Evolutionary conservation across 768 basidiomycete genomes (phyloP), one percentile per base, ranked within the genome.

Genomic region (Phlebiopsis gigantea): DNA sequence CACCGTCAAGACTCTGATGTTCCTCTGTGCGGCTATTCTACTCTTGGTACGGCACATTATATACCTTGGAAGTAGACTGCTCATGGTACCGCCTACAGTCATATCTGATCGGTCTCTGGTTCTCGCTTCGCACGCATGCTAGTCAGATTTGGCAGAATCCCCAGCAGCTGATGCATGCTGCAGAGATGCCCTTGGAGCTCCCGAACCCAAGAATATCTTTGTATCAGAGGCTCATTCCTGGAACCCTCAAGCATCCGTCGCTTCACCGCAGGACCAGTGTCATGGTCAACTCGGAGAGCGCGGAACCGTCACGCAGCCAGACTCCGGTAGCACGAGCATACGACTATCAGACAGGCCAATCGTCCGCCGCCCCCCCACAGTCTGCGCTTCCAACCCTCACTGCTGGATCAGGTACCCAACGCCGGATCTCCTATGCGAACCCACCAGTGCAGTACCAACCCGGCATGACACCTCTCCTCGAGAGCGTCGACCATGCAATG

Each of bases 121-220:
- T 99, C 76, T 98, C 97, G 39, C 83, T 99, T 17, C 87, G 93
- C 46, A 99, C 97, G 1, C 97, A 99, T 68, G 97, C 97, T 6
- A 86, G 89, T 14, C 97, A 98, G 68, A 99, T 99, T 63, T 99
- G 97, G 97, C 94, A 98, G 68, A 98, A 98, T 68, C 95, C 95
- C 2, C 93, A 89, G 59, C 87, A 85, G 47, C 77, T 94, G 2
- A 71, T 93, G 52, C 83, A 91, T 34, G 74, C 81, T n/a, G 28
- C 14, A 1, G 46, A 26, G 9, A 47, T 22, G 24, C 46, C 28
- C 28, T 48, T 29, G 47, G 47, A 48, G 25, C 47, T 19, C 17
- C 28, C 12, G 28, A 29, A 67, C 26, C 75, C 79, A 25, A 82
- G 90, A 34, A 62, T 81, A 42, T 87, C 87, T 7, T 56, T 85